Base-by-base conservation (phyloP, 345 rosid genomes). In the Dovyalis caffra region DNA sequence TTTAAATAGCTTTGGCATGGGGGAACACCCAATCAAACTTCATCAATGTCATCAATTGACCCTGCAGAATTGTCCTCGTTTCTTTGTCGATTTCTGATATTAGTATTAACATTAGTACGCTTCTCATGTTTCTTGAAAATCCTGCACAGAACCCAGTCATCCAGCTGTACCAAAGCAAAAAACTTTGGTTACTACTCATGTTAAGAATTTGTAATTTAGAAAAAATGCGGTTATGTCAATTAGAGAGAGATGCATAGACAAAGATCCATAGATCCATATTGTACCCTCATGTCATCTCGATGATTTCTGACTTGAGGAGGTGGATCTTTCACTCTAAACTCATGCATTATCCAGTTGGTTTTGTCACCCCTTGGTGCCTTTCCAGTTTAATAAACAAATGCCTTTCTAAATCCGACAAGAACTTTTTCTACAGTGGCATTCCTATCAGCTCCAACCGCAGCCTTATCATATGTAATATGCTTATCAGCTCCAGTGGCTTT, bases 1-100 rank as follows among this genome's bases (percentile, higher is more conserved):
- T 43, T 43, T 20, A 60, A 74, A 75, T 85, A 95, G 99, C 88
- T 95, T 70, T 93, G 99, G 98, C 93, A 91, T 8, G 98, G 99
- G 32, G 99, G 99, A 82, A 88, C 92, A 61, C 97, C 96, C 60
- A 89, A 90, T 80, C 99, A 89, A 79, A 90, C 93, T 58, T 73
- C 86, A 53, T 65, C n/a, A n/a, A n/a, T n/a, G n/a, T n/a, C 47
- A 11, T 14, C 47, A 43, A 43, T 43, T n/a, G 47, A 43, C 18
- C 47, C 47, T 43, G 47, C 11, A 0, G 47, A 43, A 43, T 43
- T 4, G 11, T 43, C 60, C 23, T 53, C 60, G 8, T 53, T 21
- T 9, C 11, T 23, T 53, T 23, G 26, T 21, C 2, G 9, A 23
- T 53, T 9, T 0, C 21, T 51, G 2, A 51, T 16, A 40, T 40